phyloP scores from a whole-genome alignment of 2,329 filamentous ascomycete species.

The Calycina marina region DNA sequence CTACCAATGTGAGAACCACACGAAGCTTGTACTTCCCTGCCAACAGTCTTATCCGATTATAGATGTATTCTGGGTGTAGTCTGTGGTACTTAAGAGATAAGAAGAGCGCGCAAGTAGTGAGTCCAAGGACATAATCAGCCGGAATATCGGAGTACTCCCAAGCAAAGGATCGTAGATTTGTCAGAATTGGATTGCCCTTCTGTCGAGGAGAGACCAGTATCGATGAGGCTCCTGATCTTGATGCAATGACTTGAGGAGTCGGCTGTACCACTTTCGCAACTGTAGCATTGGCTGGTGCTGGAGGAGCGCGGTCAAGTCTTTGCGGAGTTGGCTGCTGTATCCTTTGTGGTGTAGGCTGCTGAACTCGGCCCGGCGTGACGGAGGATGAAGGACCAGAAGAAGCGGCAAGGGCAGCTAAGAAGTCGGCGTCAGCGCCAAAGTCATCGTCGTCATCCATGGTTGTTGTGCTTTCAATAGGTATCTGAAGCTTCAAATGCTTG shows the following conservation, averaged over 20 bases:
- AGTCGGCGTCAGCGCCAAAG: slow-evolving; percentile 41
- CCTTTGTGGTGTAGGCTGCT: slow-evolving; percentile 25
- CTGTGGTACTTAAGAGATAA: slow-evolving; percentile 94
- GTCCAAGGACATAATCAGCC: slow-evolving; percentile 79
- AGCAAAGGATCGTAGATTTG: slow-evolving; percentile 63
- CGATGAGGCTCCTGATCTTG: slow-evolving; percentile 48
- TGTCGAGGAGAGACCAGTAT: slow-evolving; percentile 87
- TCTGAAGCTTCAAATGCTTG: too few species aligned
- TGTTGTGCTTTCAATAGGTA: too few species aligned
- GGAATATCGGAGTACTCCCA: slow-evolving; percentile 99
- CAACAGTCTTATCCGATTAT: slow-evolving; percentile 74
- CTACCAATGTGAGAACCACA: slow-evolving; percentile 78
- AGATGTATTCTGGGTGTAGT: slow-evolving; percentile 94
- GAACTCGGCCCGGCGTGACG: slow-evolving; percentile 8
- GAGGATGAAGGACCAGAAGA: slow-evolving; percentile 22
- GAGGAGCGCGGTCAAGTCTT: slow-evolving; percentile 36
- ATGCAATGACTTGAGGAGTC: slow-evolving; percentile 70
- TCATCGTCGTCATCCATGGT: slow-evolving; percentile 34
- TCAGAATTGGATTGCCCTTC: slow-evolving; percentile 86
- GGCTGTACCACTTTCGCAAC: slow-evolving; percentile 61
- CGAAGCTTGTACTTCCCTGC: slow-evolving; percentile 79
- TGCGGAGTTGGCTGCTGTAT: slow-evolving; percentile 37
- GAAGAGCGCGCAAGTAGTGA: slow-evolving; percentile 82
- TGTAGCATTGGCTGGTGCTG: slow-evolving; percentile 16
- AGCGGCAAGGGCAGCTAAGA: slow-evolving; percentile 40